Conservation (phyloP, 306 rosid genomes). For the Comarum palustre region DNA sequence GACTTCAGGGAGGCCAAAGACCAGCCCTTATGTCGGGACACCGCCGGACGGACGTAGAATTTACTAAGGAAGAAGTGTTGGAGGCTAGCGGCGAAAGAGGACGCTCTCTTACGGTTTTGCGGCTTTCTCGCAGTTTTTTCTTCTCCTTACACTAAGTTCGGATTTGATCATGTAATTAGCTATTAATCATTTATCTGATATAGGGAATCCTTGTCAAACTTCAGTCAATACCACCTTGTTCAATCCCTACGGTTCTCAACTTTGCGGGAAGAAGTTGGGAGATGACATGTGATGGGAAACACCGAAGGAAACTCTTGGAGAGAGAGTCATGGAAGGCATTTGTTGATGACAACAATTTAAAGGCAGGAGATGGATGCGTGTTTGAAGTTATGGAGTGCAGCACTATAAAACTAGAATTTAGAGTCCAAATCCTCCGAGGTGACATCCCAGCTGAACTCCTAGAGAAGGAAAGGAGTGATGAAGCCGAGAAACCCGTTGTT, state of each 20-base stretch:
- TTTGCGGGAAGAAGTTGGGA: slow-evolving; percentile 41
- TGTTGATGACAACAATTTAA: slow-evolving; percentile 42
- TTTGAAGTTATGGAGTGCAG: slow-evolving; percentile 46
- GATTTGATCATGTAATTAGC: neutral
- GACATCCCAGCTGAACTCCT: slow-evolving; percentile 40
- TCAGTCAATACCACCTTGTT: slow-evolving; percentile 15
- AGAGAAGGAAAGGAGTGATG: slow-evolving; percentile 24
- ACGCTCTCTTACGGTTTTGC: too few relatives aligned
- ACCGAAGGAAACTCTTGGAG: neutral
- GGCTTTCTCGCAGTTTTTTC: too few relatives aligned
- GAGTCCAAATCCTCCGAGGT: slow-evolving; percentile 69
- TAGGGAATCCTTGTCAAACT: slow-evolving; percentile 22
- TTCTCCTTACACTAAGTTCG: too few relatives aligned
- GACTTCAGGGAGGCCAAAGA: too few relatives aligned
- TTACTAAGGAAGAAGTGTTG: too few relatives aligned
- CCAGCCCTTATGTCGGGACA: too few relatives aligned
- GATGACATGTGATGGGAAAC: slow-evolving; percentile 27
- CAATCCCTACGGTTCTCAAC: slow-evolving; percentile 34
- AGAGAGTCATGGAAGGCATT: slow-evolving; percentile 38
- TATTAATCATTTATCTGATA: neutral
- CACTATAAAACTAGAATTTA: slow-evolving; percentile 24
- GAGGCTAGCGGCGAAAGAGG: too few relatives aligned
- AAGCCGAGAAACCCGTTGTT: slow-evolving; percentile 31
- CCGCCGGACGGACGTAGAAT: too few relatives aligned
- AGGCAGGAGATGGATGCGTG: slow-evolving; percentile 52